These are phyloP conservation scores for Canavalia gladiata DNA, from an alignment of 306 rosid species.

Conservation along the genomic window DNA sequence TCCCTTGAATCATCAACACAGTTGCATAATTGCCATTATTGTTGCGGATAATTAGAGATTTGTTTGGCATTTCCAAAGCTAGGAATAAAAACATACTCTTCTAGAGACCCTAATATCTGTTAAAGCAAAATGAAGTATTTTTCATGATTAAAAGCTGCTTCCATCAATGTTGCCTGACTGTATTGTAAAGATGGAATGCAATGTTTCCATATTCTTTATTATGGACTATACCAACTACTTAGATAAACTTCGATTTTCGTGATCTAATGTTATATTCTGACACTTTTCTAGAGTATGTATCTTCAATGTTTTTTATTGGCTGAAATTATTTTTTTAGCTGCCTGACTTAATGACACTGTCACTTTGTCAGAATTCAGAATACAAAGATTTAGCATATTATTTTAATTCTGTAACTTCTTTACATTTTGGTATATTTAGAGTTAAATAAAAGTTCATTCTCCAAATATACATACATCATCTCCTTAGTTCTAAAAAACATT, in stretches of 20 bases:
- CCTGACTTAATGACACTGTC: conserved; percentile 15
- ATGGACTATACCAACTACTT: not conserved
- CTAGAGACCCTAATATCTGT: not conserved
- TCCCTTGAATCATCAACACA: conserved; percentile 12
- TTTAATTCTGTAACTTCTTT: conserved; percentile 1
- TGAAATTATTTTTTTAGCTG: not conserved
- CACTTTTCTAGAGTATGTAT: not conserved
- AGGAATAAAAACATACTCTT: not conserved
- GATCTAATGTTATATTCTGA: conserved; percentile 18
- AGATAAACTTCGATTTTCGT: conserved; percentile 26
- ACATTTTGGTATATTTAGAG: not conserved
- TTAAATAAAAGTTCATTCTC: not conserved
- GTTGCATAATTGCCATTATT: conserved; percentile 2
- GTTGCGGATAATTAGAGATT: not conserved
- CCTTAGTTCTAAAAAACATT: not conserved
- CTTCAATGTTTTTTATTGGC: conserved; percentile 12
- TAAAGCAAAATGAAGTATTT: conserved; percentile 2
- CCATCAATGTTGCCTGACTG: conserved; percentile 8
- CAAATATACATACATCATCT: not conserved
- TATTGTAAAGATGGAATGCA: conserved; percentile 26
- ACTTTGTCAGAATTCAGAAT: conserved; percentile 9
- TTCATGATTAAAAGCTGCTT: conserved; percentile 25
- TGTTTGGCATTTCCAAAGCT: not conserved
- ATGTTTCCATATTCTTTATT: conserved; percentile 19
- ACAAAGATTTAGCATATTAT: conserved; percentile 12